Conservation (phyloP, 1,139 yeast genomes). For the Geotrichum restrictum region DNA sequence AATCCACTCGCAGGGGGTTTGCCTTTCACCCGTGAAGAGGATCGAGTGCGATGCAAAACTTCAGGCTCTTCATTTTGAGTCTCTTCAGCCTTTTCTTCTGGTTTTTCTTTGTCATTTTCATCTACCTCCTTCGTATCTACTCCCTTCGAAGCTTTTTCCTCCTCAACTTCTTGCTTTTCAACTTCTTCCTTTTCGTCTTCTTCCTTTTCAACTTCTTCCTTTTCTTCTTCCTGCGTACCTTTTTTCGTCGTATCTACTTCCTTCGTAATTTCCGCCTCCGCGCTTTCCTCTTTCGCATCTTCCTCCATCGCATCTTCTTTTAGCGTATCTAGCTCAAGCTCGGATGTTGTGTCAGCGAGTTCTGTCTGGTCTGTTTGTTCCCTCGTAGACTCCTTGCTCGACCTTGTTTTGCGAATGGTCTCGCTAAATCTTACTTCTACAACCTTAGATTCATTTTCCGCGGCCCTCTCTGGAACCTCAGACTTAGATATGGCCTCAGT, state of each 20-base stretch:
- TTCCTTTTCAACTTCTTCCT: constrained; percentile 1
- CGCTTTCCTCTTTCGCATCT: not conserved
- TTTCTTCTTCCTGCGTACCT: not conserved
- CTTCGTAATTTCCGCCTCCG: constrained; percentile 6
- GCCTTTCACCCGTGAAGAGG: constrained; percentile 11
- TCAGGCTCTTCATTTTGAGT: not conserved
- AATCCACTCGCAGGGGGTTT: not conserved
- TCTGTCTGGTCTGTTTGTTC: not conserved
- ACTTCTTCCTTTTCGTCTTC: not conserved
- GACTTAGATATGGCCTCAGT: not conserved
- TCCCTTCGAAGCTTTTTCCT: not conserved
- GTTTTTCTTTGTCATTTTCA: constrained; percentile 8
- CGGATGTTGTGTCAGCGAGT: not conserved
- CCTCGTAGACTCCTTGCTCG: not conserved
- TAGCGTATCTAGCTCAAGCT: not conserved
- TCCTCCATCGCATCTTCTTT: not conserved
- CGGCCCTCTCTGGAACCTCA: not conserved
- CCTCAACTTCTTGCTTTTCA: constrained; percentile 7
- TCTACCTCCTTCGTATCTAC: not conserved
- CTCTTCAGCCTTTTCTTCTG: not conserved
- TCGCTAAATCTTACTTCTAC: not conserved
- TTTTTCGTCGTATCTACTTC: constrained; percentile 4
- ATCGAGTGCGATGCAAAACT: constrained; percentile 8
- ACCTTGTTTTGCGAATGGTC: not conserved
- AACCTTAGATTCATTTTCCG: not conserved